Conservation (phyloP, 805 yeast species). For the Deakozyma indianensis region DNA sequence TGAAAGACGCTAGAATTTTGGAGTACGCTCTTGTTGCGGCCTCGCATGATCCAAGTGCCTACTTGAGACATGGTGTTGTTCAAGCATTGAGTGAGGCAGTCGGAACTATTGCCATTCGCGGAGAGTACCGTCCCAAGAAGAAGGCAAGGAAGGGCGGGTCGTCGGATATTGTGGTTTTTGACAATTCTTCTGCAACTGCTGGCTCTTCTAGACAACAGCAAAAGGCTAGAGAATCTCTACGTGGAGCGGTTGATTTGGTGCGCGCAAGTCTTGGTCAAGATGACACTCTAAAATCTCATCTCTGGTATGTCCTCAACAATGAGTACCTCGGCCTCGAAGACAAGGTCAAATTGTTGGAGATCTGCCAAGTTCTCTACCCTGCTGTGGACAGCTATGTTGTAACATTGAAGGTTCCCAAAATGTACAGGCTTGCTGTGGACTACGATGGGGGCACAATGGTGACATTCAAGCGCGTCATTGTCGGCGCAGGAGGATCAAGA, state of each 20-base stretch:
- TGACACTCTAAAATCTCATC: conserved; percentile 36
- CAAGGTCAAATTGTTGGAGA: conserved; percentile 46
- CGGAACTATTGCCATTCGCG: conserved; percentile 53
- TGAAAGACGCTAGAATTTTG: conserved; percentile 47
- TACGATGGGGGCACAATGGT: conserved; percentile 23
- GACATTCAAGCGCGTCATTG: neutral
- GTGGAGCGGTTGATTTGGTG: conserved; percentile 51
- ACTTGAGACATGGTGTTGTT: conserved; percentile 36
- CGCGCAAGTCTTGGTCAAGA: conserved; percentile 41
- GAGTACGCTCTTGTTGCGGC: conserved; percentile 45
- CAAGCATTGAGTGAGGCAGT: conserved; percentile 35
- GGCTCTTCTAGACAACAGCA: conserved; percentile 38
- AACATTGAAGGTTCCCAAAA: conserved; percentile 49
- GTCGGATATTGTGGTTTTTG: conserved; percentile 13
- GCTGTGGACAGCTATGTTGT: conserved; percentile 50
- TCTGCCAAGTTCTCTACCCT: conserved; percentile 51
- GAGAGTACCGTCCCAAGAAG: conserved; percentile 20
- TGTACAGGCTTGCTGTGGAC: conserved; percentile 49
- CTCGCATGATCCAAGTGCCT: conserved; percentile 40
- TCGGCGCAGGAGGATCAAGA: neutral
- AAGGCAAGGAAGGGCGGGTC: conserved; percentile 6
- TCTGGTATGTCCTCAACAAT: conserved; percentile 56
- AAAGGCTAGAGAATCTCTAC: conserved; percentile 46
- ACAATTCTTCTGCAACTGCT: conserved; percentile 3
- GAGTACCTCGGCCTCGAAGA: conserved; percentile 46